A percentile compares a stretch with the other conserved stretches of the same genome.
These are phyloP conservation scores for Clonostachys solani DNA, from an alignment of 2,329 filamentous ascomycete species.

Conservation along the genomic window DNA sequence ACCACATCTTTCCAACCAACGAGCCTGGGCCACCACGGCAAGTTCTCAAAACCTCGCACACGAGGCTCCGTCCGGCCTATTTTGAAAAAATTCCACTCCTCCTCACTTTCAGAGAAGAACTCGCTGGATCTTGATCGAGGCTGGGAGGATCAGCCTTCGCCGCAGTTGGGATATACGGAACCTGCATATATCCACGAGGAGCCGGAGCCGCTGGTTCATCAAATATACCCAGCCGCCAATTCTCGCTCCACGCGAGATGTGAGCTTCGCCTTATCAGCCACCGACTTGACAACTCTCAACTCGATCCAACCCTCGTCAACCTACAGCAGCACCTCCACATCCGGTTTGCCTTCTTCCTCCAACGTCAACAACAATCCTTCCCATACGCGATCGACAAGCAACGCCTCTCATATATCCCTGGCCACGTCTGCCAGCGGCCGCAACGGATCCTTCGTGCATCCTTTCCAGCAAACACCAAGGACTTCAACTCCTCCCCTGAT, in stretches of 20 bases:
- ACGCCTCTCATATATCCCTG: conserved; percentile 51
- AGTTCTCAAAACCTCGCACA: conserved; percentile 36
- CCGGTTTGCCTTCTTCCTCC: not conserved
- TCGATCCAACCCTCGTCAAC: not conserved
- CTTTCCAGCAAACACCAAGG: conserved; percentile 60
- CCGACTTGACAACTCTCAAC: conserved; percentile 16
- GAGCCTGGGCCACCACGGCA: not conserved
- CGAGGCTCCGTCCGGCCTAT: conserved; percentile 56
- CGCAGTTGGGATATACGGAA: conserved; percentile 17
- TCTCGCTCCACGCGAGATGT: conserved; percentile 29
- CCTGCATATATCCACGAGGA: conserved; percentile 7
- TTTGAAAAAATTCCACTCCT: conserved; percentile 48
- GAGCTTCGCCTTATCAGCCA: conserved; percentile 36
- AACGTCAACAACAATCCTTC: conserved; percentile 9
- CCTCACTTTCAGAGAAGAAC: conserved; percentile 51
- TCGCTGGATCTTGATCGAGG: conserved; percentile 58
- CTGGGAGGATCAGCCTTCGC: conserved; percentile 47
- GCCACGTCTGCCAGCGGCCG: conserved; percentile 47
- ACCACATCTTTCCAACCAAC: conserved; percentile 1
- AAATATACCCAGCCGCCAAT: conserved; percentile 9
- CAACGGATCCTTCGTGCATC: conserved; percentile 53
- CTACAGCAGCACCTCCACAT: not conserved
- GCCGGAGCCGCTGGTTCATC: conserved; percentile 5
- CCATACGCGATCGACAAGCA: conserved; percentile 55
- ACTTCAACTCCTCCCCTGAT: conserved; percentile 52